These are phyloP conservation scores for Ramaria rubella DNA, from an alignment of 768 basidiomycete species.

Conservation along the genomic window DNA sequence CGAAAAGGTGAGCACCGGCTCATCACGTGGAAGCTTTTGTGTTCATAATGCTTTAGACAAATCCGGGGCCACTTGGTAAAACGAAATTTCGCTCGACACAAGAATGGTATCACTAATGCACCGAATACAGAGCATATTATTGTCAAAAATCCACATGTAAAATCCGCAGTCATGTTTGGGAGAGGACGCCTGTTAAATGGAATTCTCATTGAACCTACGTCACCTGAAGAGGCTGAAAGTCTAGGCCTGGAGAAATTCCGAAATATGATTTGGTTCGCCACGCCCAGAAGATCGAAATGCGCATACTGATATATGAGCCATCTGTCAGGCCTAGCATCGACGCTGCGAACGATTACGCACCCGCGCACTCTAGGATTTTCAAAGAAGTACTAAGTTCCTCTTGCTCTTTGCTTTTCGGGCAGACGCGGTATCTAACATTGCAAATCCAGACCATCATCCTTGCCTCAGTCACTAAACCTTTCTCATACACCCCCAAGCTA, in stretches of 20 bases:
- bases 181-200: constrained; percentile 35
- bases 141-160: constrained; percentile 28
- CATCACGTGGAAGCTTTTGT: background rate
- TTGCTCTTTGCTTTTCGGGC: constrained; percentile 32
- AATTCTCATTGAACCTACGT: constrained; percentile 33
- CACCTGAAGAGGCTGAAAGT: too few relatives aligned
- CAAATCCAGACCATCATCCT: too few relatives aligned
- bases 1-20: constrained; percentile 28
- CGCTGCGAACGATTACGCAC: too few relatives aligned
- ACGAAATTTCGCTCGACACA: background rate
- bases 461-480: too few relatives aligned
- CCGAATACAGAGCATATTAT: constrained; percentile 27
- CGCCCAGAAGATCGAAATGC: background rate
- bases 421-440: constrained; percentile 37
- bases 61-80: constrained; percentile 25
- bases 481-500: constrained; percentile 46
- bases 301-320: constrained; percentile 15
- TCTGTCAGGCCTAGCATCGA: constrained; percentile 19
- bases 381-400: constrained; percentile 23
- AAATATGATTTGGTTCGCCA: constrained; percentile 31
- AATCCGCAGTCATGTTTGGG: constrained; percentile 34
- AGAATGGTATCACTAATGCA: constrained; percentile 24
- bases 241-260: constrained; percentile 27
- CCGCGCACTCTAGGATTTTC: constrained; percentile 25
- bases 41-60: constrained; percentile 22